Conservation (phyloP, 2,329 filamentous ascomycete genomes). For the Pseudogymnoascus sp. region DNA sequence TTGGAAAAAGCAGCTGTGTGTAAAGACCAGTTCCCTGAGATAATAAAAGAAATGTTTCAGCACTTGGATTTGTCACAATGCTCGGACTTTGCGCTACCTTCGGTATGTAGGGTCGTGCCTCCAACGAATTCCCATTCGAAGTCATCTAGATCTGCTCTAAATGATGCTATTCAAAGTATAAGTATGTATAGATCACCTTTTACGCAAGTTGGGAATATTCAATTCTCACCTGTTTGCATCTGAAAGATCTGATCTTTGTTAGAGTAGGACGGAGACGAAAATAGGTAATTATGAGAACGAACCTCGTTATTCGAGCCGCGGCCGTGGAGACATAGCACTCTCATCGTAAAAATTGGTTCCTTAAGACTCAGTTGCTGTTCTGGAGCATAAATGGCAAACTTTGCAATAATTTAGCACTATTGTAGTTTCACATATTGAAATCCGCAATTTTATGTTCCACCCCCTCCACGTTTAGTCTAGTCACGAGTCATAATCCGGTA, state of each 20-base stretch:
- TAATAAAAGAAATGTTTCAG: too few species aligned
- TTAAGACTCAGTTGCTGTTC: too few species aligned
- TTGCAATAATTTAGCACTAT: too few species aligned
- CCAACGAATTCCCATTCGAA: constrained; percentile 12
- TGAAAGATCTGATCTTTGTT: constrained; percentile 11
- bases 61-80: not conserved
- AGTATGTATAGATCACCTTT: not conserved
- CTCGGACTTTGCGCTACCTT: constrained; percentile 9
- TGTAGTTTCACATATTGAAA: too few species aligned
- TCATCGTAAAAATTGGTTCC: constrained; percentile 11
- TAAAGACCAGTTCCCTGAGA: constrained; percentile 12
- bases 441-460: too few species aligned
- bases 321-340: constrained; percentile 15
- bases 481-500: too few species aligned
- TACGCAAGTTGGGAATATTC: not conserved
- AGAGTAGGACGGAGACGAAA: not conserved
- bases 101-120: constrained; percentile 10
- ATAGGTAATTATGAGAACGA: not conserved
- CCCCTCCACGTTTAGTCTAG: too few species aligned
- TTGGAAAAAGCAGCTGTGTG: constrained; percentile 10
- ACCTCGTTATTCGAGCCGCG: constrained; percentile 16
- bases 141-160: constrained; percentile 11
- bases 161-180: not conserved
- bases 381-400: too few species aligned
- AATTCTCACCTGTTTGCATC: constrained; percentile 12